Conservation (phyloP, 78 protist species). For the Dictyostelium citrinum region DNA sequence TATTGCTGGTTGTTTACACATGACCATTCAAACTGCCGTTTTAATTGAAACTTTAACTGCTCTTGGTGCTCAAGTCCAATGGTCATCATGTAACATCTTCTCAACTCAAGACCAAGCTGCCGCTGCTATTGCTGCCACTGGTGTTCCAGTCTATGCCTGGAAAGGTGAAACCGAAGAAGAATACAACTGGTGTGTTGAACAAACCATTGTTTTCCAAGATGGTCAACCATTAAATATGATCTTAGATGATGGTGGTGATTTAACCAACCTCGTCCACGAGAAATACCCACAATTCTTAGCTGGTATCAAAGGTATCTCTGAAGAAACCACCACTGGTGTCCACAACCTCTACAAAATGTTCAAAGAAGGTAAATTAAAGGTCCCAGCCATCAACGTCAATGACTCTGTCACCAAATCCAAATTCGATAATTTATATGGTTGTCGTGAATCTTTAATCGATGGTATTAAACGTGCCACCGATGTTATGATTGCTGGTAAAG, state of each 20-base stretch:
- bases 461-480: conserved; percentile 99
- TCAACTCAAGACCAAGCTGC: conserved; percentile 99
- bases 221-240: conserved; percentile 88
- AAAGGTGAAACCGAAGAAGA: conserved; percentile 99
- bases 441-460: conserved; percentile 98
- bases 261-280: conserved; percentile 97
- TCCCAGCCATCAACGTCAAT: conserved; percentile 99
- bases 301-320: conserved; percentile 96
- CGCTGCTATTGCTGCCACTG: conserved; percentile 98
- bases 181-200: conserved; percentile 97
- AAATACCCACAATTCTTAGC: conserved; percentile 81
- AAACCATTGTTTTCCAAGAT: conserved; percentile 92
- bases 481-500: conserved; percentile 99
- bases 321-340: conserved; percentile 99
- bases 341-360: conserved; percentile 96
- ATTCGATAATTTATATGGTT: conserved; percentile 99
- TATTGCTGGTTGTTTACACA: conserved; percentile 99
- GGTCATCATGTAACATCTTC: conserved; percentile 99
- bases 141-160: conserved; percentile 98
- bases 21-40: conserved; percentile 99
- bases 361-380: conserved; percentile 88
- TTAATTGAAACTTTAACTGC: conserved; percentile 97
- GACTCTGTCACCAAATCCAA: conserved; percentile 99
- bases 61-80: conserved; percentile 98
- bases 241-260: conserved; percentile 99